phyloP scores from a whole-genome alignment of 192 early-diverging fungal genomes.

The Entomortierella parvispora region DNA sequence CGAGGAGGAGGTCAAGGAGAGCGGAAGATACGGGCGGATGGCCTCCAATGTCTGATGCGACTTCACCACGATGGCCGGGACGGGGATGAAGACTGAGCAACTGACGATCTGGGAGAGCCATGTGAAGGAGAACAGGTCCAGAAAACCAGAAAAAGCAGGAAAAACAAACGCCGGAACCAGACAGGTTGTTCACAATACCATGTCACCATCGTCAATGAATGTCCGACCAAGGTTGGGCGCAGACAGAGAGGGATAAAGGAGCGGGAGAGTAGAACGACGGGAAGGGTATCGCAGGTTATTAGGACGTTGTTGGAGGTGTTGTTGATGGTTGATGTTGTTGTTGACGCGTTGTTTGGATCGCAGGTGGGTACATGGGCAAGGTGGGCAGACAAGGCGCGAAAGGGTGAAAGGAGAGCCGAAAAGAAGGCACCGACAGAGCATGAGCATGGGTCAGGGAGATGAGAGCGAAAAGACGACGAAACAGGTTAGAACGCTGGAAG shows the following conservation, averaged over 20 bases:
- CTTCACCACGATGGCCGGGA: conserved; percentile 41
- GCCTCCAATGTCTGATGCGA: conserved; percentile 48
- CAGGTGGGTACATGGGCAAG: too few species aligned
- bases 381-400: not conserved
- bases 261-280: not conserved
- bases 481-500: too few species aligned
- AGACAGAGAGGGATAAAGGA: not conserved
- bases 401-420: too few species aligned
- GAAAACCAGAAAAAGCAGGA: too few species aligned
- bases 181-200: too few species aligned
- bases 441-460: too few species aligned
- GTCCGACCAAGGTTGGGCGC: not conserved
- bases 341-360: too few species aligned
- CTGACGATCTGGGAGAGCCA: conserved; percentile 19
- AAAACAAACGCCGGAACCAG: too few species aligned
- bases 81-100: conserved; percentile 42
- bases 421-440: too few species aligned
- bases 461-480: too few species aligned
- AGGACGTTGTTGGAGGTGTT: not conserved
- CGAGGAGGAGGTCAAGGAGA: conserved; percentile 22
- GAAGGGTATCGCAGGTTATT: too few species aligned
- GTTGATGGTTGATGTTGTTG: too few species aligned
- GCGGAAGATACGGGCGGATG: conserved; percentile 35
- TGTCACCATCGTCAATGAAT: not conserved
- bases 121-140: not conserved